A percentile compares a stretch with the other conserved stretches of the same genome.
These are phyloP conservation scores for Rubia peregrina DNA, from an alignment of 305 asterid species.

Conservation along the genomic window DNA sequence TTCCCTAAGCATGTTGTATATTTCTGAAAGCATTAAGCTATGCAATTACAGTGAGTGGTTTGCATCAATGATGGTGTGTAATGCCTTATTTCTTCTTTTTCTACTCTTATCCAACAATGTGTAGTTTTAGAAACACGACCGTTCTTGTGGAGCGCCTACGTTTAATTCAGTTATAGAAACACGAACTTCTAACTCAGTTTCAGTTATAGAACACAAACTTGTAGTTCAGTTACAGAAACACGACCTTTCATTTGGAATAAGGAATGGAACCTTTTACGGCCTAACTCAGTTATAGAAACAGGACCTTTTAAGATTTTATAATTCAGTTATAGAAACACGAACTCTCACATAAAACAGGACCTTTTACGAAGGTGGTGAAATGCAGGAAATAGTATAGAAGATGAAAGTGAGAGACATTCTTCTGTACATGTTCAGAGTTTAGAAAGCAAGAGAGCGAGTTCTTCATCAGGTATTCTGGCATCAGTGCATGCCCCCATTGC, in stretches of 20 bases:
- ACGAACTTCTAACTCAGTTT: too few relatives aligned
- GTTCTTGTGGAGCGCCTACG: background rate
- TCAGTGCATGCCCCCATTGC: constrained; percentile 53
- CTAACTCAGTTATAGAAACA: too few relatives aligned
- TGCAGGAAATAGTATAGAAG: too few relatives aligned
- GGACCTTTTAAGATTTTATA: too few relatives aligned
- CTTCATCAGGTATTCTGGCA: constrained; percentile 65
- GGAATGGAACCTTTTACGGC: too few relatives aligned
- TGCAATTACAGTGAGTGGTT: too few relatives aligned
- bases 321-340: too few relatives aligned
- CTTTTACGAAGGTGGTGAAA: too few relatives aligned
- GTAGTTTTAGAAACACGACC: too few relatives aligned
- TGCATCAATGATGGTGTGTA: background rate
- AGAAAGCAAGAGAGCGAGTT: constrained; percentile 58
- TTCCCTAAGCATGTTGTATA: background rate
- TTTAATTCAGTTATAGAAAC: background rate
- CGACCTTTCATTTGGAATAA: background rate
- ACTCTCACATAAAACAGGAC: too few relatives aligned
- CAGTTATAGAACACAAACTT: too few relatives aligned
- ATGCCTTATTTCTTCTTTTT: background rate
- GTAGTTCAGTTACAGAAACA: background rate
- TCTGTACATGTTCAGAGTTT: constrained; percentile 30
- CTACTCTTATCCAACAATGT: background rate
- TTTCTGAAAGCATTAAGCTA: too few relatives aligned
- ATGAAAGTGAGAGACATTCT: background rate